These are phyloP conservation scores for Kwoniella dejecticola DNA, from an alignment of 768 basidiomycete species.

Conservation along the genomic window DNA sequence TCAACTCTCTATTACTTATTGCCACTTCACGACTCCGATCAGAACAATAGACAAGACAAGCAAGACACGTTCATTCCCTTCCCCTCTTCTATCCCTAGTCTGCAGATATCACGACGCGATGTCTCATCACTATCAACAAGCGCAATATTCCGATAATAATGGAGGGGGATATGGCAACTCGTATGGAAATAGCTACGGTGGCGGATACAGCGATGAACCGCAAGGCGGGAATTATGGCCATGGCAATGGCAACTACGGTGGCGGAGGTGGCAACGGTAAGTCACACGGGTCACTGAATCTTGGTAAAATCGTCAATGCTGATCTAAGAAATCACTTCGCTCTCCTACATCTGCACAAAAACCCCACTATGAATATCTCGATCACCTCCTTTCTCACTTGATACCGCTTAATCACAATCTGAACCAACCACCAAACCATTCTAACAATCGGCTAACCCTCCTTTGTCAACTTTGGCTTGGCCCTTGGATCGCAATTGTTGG, in stretches of 20 bases:
- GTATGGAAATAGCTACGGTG: constrained; percentile 29
- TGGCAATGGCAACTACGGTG: constrained; percentile 15
- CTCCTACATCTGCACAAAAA: background rate
- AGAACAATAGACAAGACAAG: no score
- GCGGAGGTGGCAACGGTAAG: constrained; percentile 27
- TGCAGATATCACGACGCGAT: constrained; percentile 19
- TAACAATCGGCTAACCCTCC: background rate
- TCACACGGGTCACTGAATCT: background rate
- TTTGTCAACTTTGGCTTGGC: constrained; percentile 1
- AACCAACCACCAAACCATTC: background rate
- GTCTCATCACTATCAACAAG: constrained; percentile 43
- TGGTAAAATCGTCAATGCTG: constrained; percentile 15
- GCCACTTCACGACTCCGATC: no score
- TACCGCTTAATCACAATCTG: no score
- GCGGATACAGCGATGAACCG: constrained; percentile 45
- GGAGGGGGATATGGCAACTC: constrained; percentile 25
- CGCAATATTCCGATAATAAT: constrained; percentile 36
- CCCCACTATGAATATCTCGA: no score
- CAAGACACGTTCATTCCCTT: constrained; percentile 7
- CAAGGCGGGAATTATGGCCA: constrained; percentile 23
- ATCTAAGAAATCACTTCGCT: background rate
- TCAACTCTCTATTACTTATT: no score
- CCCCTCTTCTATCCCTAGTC: background rate
- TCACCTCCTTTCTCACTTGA: no score
- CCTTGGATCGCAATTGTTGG: no score